A percentile compares a stretch with the other conserved stretches of the same genome.
These are phyloP conservation scores for Parathielavia hyrcaniae DNA, from an alignment of 495 filamentous ascomycete species.

Conservation along the genomic window DNA sequence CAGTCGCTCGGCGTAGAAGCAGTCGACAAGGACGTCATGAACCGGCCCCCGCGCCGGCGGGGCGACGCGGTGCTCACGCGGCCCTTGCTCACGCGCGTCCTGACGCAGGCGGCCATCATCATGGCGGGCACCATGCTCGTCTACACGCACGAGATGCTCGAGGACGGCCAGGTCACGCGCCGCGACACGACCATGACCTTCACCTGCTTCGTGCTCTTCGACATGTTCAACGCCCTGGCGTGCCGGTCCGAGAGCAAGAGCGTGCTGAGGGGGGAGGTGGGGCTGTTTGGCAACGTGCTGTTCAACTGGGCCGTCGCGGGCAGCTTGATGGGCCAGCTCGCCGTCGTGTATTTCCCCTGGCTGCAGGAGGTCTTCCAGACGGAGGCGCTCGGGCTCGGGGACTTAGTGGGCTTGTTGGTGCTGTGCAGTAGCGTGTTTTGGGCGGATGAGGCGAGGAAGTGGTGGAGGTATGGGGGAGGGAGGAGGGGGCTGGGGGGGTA, in stretches of 20 bases:
- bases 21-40: conserved; percentile 93
- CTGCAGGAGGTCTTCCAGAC: conserved; percentile 94
- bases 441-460: conserved; percentile 89
- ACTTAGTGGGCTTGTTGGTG: conserved; percentile 62
- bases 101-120: conserved; percentile 83
- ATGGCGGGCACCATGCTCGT: conserved; percentile 86
- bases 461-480: conserved; percentile 43
- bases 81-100: conserved; percentile 71
- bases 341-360: conserved; percentile 90
- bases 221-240: conserved; percentile 96
- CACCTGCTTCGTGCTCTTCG: conserved; percentile 95
- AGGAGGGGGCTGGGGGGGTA: conserved; percentile 40
- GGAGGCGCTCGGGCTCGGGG: conserved; percentile 66
- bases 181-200: conserved; percentile 99
- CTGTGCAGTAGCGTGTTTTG: conserved; percentile 88
- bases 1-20: conserved; percentile 95
- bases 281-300: conserved; percentile 76
- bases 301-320: conserved; percentile 92
- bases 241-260: conserved; percentile 90
- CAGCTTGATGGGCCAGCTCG: conserved; percentile 74
- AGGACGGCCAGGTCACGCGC: conserved; percentile 72
- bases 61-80: conserved; percentile 81
- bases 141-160: conserved; percentile 82
- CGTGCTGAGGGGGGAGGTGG: conserved; percentile 76
- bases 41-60: conserved; percentile 75